phyloP scores from a whole-genome alignment of 202 grass and related monocot species.

The Digitaria exilis region DNA sequence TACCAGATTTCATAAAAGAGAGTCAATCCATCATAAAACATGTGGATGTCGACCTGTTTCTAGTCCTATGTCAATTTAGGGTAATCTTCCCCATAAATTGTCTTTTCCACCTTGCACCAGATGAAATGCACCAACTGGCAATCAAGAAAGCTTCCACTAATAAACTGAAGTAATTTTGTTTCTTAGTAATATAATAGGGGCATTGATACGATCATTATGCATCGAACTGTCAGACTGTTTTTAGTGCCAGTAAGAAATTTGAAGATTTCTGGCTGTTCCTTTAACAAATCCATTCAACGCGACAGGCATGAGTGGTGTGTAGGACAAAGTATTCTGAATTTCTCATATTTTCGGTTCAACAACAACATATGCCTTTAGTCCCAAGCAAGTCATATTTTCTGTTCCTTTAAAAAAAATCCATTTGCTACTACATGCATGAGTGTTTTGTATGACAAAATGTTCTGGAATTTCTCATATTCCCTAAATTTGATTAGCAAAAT shows the following conservation, averaged over 20 bases:
- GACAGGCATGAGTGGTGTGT: background rate
- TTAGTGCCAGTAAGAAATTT: background rate
- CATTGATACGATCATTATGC: background rate
- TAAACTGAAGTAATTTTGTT: background rate
- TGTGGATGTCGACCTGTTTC: background rate
- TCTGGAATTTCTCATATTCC: background rate
- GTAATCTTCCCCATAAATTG: background rate
- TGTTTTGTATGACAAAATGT: constrained; percentile 1
- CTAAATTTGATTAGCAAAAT: background rate
- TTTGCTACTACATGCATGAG: background rate
- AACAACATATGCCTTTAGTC: no score
- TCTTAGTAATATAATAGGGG: background rate
- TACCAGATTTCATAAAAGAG: background rate
- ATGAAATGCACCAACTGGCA: background rate
- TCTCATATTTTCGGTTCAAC: background rate
- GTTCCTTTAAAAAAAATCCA: background rate
- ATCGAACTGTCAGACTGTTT: background rate
- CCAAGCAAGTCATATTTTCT: background rate
- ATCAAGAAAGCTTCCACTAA: background rate
- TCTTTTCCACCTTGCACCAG: background rate
- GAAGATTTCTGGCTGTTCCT: background rate
- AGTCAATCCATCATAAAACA: background rate
- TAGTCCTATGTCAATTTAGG: background rate
- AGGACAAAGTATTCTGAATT: background rate
- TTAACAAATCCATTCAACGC: background rate